Evolutionary conservation across 2,329 filamentous ascomycete species (phyloP).

Genomic region (Dactylellina drechsleri): DNA sequence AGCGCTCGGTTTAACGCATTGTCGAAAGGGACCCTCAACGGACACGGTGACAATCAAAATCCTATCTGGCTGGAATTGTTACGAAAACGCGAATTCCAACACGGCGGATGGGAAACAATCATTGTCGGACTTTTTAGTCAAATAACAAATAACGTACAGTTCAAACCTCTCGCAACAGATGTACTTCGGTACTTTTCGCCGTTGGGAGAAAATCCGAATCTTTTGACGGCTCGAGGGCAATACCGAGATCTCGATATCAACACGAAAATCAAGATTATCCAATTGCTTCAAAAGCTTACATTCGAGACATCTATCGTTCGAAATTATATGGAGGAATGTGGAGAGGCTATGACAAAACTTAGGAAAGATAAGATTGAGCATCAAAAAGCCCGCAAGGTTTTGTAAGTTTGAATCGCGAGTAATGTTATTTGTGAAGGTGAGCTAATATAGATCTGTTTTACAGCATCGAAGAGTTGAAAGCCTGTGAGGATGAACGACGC

Average conservation of each 20-base stretch:
- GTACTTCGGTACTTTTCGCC: slow-evolving; percentile 85
- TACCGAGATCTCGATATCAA: slow-evolving; percentile 85
- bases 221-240: slow-evolving; percentile 76
- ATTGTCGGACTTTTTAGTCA: slow-evolving; percentile 87
- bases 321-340: slow-evolving; percentile 89
- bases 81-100: slow-evolving; percentile 81
- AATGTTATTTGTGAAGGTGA: background rate
- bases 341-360: slow-evolving; percentile 91
- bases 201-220: slow-evolving; percentile 76
- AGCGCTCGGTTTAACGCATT: slow-evolving; percentile 49
- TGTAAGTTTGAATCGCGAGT: slow-evolving; percentile 63
- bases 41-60: slow-evolving; percentile 56
- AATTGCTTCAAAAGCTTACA: slow-evolving; percentile 86
- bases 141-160: slow-evolving; percentile 77
- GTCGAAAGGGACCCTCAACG: slow-evolving; percentile 50
- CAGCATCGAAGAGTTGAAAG: slow-evolving; percentile 76
- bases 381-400: slow-evolving; percentile 77
- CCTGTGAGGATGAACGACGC: slow-evolving; percentile 77
- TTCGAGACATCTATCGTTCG: slow-evolving; percentile 86
- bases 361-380: slow-evolving; percentile 95
- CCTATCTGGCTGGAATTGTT: slow-evolving; percentile 89
- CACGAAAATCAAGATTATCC: slow-evolving; percentile 78
- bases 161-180: slow-evolving; percentile 78
- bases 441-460: slow-evolving; percentile 59
- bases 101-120: slow-evolving; percentile 91